phyloP scores from a whole-genome alignment of 805 yeast species.

The Peterozyma toletana region DNA sequence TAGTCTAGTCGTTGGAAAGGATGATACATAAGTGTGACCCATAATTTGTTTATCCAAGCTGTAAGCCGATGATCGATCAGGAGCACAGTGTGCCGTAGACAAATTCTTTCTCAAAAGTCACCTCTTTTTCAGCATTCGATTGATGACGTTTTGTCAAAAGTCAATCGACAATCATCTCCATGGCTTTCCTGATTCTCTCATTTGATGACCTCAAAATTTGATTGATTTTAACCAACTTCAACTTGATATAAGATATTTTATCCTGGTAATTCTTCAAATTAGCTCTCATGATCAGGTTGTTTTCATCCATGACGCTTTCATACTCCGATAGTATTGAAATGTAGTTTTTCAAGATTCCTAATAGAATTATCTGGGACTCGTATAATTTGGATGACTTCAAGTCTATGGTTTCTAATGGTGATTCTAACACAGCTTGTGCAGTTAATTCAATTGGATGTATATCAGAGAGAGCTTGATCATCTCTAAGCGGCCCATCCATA shows the following conservation, averaged over 20 bases:
- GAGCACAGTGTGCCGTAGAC: no score
- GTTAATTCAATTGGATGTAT: slow-evolving; percentile 55
- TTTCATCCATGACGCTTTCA: slow-evolving; percentile 10
- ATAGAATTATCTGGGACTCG: slow-evolving; percentile 48
- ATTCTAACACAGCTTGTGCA: slow-evolving; percentile 48
- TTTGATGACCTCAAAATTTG: slow-evolving; percentile 13
- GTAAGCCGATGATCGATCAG: no score
- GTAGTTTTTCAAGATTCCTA: slow-evolving; percentile 38
- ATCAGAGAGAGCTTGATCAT: slow-evolving; percentile 14
- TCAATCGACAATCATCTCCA: no score
- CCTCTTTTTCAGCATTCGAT: no score
- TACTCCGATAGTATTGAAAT: slow-evolving; percentile 26
- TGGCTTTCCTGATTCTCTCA: slow-evolving; percentile 7
- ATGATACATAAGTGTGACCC: no score
- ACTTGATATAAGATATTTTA: slow-evolving; percentile 15
- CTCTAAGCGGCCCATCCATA: not conserved
- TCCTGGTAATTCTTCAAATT: slow-evolving; percentile 17
- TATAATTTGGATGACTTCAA: slow-evolving; percentile 44
- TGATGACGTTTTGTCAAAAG: no score
- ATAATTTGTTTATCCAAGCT: no score
- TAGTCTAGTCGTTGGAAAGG: no score
- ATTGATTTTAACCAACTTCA: slow-evolving; percentile 26
- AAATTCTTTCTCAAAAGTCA: no score
- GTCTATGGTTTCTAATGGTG: slow-evolving; percentile 43
- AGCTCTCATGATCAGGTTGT: slow-evolving; percentile 9